These are phyloP conservation scores for Bisporella sp. DNA, from an alignment of 2,329 filamentous ascomycete genomes.

Conservation along the genomic window DNA sequence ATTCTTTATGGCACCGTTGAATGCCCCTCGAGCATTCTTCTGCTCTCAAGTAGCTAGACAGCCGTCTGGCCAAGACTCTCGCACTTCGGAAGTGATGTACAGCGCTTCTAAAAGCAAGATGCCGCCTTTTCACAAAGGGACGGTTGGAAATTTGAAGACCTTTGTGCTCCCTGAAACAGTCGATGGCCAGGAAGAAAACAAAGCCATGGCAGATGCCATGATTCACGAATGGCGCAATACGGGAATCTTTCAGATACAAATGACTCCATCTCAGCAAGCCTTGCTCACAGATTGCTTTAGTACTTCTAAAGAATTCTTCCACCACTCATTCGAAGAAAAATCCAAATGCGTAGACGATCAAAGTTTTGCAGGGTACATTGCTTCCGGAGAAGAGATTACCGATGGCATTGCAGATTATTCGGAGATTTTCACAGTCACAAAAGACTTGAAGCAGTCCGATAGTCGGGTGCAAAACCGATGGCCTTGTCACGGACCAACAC, in stretches of 20 bases:
- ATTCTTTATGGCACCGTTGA: too few relatives aligned
- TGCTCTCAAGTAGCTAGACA: too few relatives aligned
- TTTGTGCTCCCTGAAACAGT: neutral
- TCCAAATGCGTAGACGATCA: conserved; percentile 1
- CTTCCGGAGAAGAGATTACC: conserved; percentile 21
- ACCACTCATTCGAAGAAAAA: neutral
- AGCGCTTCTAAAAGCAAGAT: neutral
- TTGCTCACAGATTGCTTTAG: neutral
- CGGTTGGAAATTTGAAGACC: neutral
- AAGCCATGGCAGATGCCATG: neutral
- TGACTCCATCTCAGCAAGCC: neutral
- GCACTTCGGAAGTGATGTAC: too few relatives aligned
- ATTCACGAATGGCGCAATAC: neutral
- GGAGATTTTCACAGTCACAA: conserved; percentile 46
- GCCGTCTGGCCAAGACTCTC: too few relatives aligned
- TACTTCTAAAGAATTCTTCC: neutral
- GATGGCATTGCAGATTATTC: conserved; percentile 40
- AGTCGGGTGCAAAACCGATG: conserved; percentile 34
- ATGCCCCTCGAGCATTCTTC: too few relatives aligned
- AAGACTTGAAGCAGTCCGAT: conserved; percentile 35
- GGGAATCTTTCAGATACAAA: neutral
- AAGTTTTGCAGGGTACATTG: conserved; percentile 38
- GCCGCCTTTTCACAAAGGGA: neutral
- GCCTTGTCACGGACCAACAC: conserved; percentile 43
- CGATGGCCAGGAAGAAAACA: neutral